Evolutionary conservation across 306 rosid species (phyloP).

Genomic region (Quercus mongolica): DNA sequence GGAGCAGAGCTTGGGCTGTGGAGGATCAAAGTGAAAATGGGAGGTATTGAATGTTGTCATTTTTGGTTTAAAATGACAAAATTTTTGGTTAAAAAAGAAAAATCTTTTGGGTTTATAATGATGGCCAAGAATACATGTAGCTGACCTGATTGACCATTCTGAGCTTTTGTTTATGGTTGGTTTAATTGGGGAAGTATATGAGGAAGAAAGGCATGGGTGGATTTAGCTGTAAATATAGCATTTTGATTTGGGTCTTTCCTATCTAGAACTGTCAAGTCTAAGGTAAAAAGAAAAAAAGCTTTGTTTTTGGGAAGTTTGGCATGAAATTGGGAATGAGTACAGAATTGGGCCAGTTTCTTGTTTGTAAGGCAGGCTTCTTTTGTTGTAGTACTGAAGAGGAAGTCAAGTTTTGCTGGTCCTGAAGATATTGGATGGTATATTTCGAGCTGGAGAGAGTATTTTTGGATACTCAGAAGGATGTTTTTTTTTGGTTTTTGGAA

Average conservation of each 20-base stretch:
- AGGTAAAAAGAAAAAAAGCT: neutral
- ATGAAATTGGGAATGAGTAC: neutral
- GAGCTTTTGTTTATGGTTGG: neutral
- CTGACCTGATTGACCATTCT: too few species aligned
- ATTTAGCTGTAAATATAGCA: neutral
- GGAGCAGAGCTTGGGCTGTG: slow-evolving; percentile 51
- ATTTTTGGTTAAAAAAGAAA: neutral
- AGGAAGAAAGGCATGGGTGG: neutral
- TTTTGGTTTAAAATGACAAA: slow-evolving; percentile 20
- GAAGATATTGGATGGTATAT: neutral
- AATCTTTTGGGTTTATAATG: too few species aligned
- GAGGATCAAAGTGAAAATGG: slow-evolving; percentile 45
- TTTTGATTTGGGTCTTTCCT: neutral
- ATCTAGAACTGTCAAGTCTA: neutral
- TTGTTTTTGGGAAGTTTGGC: neutral
- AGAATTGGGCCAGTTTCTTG: neutral
- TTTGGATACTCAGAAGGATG: neutral
- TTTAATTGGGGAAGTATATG: neutral
- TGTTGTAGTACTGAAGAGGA: too few species aligned
- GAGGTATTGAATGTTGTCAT: slow-evolving; percentile 9
- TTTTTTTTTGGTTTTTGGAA: neutral
- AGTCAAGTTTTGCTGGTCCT: neutral
- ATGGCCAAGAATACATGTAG: too few species aligned
- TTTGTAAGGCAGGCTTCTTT: neutral
- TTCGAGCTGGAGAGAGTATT: neutral